Conservation (phyloP, 192 early-diverging fungal species). For the Coemansia sp. region DNA sequence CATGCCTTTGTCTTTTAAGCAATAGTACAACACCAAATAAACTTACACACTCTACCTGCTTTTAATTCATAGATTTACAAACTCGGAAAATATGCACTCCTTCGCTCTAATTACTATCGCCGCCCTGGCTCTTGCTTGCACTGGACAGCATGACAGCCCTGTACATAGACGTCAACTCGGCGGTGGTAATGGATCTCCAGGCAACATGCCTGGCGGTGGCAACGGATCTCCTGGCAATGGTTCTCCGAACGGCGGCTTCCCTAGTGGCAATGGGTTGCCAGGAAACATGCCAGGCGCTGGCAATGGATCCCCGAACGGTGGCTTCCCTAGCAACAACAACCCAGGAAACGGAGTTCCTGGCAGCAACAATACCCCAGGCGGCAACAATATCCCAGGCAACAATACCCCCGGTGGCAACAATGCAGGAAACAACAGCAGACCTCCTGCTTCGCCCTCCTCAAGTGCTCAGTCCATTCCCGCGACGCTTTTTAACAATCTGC, state of each 20-base stretch:
- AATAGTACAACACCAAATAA: not conserved
- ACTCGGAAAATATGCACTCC: not conserved
- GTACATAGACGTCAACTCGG: not conserved
- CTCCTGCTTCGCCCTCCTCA: not conserved
- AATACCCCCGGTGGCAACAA: not conserved
- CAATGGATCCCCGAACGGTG: not conserved
- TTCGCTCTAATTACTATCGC: not conserved
- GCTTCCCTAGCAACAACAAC: not conserved
- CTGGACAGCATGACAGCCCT: not conserved
- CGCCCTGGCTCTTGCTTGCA: not conserved
- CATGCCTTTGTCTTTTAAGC: not conserved
- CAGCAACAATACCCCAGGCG: not conserved
- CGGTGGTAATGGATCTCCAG: not conserved
- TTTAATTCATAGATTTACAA: conserved; percentile 7
- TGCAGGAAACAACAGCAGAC: not conserved
- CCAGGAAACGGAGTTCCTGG: not conserved
- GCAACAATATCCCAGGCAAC: not conserved
- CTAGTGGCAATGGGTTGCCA: not conserved
- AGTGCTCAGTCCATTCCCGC: conserved; percentile 27
- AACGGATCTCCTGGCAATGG: not conserved
- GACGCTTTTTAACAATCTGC: conserved; percentile 32
- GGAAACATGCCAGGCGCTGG: not conserved
- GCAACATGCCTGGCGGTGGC: not conserved
- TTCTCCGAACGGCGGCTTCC: not conserved
- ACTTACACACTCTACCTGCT: conserved; percentile 1